Evolutionary conservation across 345 rosid species (phyloP).

Genomic region (Syzygium aqueum): DNA sequence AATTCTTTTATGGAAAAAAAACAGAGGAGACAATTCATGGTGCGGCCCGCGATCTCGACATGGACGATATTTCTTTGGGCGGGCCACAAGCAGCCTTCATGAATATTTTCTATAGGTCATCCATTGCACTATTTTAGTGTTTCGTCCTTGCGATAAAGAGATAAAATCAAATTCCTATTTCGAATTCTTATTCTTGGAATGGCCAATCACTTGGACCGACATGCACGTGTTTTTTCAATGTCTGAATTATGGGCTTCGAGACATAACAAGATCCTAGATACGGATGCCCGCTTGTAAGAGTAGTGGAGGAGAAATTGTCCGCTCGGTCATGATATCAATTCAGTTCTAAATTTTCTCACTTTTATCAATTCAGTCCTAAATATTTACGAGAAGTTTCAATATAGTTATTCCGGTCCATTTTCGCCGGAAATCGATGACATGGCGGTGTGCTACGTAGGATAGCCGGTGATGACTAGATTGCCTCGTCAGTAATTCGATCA

Average conservation of each 20-base stretch:
- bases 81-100: rapidly evolving
- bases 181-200: rapidly evolving
- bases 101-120: not conserved
- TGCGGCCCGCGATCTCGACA: rapidly evolving
- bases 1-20: not conserved
- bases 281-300: not conserved
- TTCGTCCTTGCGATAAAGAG: rapidly evolving
- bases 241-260: too few relatives aligned
- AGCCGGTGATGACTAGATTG: not conserved
- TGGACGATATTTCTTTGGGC: not conserved
- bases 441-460: not conserved
- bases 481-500: rapidly evolving
- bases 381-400: rapidly evolving
- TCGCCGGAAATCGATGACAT: rapidly evolving
- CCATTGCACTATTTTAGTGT: not conserved
- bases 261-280: not conserved
- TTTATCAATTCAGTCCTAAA: not conserved
- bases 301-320: not conserved
- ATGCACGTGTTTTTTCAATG: too few relatives aligned
- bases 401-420: not conserved
- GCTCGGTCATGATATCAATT: not conserved
- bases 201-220: not conserved
- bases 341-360: not conserved
- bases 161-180: not conserved
- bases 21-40: not conserved